Evolutionary conservation across 2,329 filamentous ascomycete genomes (phyloP).

Genomic region (Helotiales sp.): DNA sequence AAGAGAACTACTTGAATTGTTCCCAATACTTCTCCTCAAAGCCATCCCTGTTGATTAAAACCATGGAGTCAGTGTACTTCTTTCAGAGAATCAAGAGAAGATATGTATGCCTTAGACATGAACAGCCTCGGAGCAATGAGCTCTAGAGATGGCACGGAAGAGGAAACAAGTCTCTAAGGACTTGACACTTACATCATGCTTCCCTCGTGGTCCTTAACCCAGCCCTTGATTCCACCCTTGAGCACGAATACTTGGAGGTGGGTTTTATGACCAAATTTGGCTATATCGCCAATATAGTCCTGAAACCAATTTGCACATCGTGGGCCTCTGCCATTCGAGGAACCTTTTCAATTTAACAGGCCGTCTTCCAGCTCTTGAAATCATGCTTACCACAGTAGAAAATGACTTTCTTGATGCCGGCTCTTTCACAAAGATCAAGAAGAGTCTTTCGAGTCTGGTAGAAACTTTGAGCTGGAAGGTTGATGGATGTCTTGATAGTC

Average conservation of each 20-base stretch:
- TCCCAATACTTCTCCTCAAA: constrained; percentile 46
- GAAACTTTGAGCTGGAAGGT: constrained; percentile 55
- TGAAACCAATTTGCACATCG: constrained; percentile 57
- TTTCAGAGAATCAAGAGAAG: too few relatives aligned
- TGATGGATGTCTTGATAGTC: constrained; percentile 58
- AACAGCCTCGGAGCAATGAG: too few relatives aligned
- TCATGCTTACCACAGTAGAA: constrained; percentile 57
- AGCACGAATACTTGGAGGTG: constrained; percentile 48
- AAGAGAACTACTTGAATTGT: constrained; percentile 26
- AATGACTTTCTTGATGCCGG: constrained; percentile 48
- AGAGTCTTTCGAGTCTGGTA: constrained; percentile 50
- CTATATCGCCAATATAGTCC: constrained; percentile 51
- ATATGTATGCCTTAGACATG: too few relatives aligned
- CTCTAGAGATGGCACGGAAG: too few relatives aligned
- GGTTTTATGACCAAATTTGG: constrained; percentile 39
- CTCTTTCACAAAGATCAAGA: constrained; percentile 51
- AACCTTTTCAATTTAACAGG: constrained; percentile 37
- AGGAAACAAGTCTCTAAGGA: too few relatives aligned
- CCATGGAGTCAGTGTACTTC: too few relatives aligned
- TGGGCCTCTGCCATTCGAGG: constrained; percentile 50
- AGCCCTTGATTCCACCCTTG: constrained; percentile 54
- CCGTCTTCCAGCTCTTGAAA: not conserved
- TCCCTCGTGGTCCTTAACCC: constrained; percentile 50
- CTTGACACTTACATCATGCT: too few relatives aligned
- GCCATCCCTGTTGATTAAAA: too few relatives aligned